A percentile compares a stretch with the other conserved stretches of the same genome.
Evolutionary conservation across 2,329 filamentous ascomycete species (phyloP).

Genomic region (Talaromyces sp.): DNA sequence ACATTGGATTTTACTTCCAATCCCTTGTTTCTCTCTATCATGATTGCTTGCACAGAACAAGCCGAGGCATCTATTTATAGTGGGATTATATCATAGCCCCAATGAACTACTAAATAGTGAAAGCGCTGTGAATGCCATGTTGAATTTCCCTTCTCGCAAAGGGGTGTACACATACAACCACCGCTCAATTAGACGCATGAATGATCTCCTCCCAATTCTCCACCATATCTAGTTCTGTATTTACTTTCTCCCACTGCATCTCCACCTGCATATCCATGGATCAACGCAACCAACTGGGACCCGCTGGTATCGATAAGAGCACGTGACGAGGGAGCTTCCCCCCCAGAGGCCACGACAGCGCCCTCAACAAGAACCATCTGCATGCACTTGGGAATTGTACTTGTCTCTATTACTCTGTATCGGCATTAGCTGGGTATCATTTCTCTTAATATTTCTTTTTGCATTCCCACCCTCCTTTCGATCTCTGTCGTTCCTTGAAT

Average conservation of each 20-base stretch:
- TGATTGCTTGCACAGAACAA: too few species aligned
- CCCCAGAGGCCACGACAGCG: constrained; percentile 34
- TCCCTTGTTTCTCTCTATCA: too few species aligned
- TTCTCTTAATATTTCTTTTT: neutral
- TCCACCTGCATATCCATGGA: neutral
- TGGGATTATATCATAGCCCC: neutral
- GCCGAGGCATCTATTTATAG: neutral
- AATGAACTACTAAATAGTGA: too few species aligned
- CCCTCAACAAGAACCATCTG: constrained; percentile 6
- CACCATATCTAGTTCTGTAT: too few species aligned
- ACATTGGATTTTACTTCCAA: too few species aligned
- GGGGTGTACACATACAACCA: too few species aligned
- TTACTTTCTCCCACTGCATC: too few species aligned
- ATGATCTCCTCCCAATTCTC: too few species aligned
- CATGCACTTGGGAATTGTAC: constrained; percentile 6
- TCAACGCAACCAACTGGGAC: neutral
- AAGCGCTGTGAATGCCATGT: too few species aligned
- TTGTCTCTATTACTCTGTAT: neutral
- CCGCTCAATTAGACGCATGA: too few species aligned
- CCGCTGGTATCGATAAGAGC: constrained; percentile 12
- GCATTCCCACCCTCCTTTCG: neutral
- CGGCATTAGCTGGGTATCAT: neutral
- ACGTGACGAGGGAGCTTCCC: constrained; percentile 36
- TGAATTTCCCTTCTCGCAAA: too few species aligned
- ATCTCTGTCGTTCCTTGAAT: neutral